Evolutionary conservation across 1,284 basidiomycete species (phyloP), one percentile per base, ranked within the genome.

Genomic region (Puccinia novopanici): DNA sequence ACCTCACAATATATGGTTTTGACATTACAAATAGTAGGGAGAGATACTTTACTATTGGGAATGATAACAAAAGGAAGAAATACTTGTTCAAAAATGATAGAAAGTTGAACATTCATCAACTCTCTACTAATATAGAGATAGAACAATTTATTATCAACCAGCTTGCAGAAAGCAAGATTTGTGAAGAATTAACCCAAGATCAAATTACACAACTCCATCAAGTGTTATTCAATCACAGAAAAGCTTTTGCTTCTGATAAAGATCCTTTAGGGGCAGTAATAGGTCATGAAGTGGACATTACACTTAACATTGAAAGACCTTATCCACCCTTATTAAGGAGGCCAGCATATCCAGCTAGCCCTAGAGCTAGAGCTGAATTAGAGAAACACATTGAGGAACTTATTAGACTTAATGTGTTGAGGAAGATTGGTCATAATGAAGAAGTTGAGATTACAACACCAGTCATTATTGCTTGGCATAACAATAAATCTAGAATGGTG

Each of bases 11-110:
- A 17, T 65, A 65, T 65, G 61, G 61, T 40, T 65, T 65, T 37
- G 61, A 65, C 17, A 65, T 45, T 27, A 65, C 9, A 27, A 40
- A 45, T 40, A 65, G 61, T 27, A 65, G 61, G 17, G 61, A 65
- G n/a, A 65, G 61, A 40, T 65, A 65, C 34, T 65, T 65, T 12
- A 65, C 63, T 40, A 65, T 65, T 22, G 63, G 63, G 0, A 65
- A 65, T 65, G 63, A 65, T 17, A 65, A 65, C 2, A 65, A 65
- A 40, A 24, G 22, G 13, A 40, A 65, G 42, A 65, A 65, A 42
- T 65, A 40, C 15, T 10, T 19, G 12, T 42, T n/a, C 34, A 65
- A 42, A 24, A 40, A 17, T 13, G 24, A 9, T 22, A 34, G 17
- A 19, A 65, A 65, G 3, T 5, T 40, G 63, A 22, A 13, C 0